A percentile compares a stretch with the other conserved stretches of the same genome.
These are phyloP conservation scores for Pisolithus marmoratus DNA, from an alignment of 768 basidiomycete species.

Conservation along the genomic window DNA sequence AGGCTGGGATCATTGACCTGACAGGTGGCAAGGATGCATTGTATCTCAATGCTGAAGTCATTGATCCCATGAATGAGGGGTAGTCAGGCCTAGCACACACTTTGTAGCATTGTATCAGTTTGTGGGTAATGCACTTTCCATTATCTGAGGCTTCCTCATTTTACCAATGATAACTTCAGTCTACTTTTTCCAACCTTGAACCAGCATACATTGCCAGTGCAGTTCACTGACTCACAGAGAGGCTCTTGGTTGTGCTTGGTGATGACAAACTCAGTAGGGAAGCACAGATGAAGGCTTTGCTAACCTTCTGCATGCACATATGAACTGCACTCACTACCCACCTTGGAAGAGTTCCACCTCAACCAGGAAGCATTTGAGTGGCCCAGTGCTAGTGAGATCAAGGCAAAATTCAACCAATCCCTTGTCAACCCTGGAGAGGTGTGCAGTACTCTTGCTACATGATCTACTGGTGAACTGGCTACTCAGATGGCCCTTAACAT, in stretches of 20 bases:
- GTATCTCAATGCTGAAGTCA: too few species aligned
- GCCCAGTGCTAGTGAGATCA: too few species aligned
- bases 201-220: conserved; percentile 79
- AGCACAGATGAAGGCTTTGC: conserved; percentile 82
- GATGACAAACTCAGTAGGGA: conserved; percentile 67
- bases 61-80: too few species aligned
- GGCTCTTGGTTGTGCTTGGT: conserved; percentile 82
- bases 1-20: too few species aligned
- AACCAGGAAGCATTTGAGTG: conserved; percentile 69
- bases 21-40: too few species aligned
- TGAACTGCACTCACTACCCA: too few species aligned
- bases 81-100: too few species aligned
- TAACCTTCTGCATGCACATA: conserved; percentile 49
- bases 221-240: conserved; percentile 63
- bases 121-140: too few species aligned
- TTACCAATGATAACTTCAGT: conserved; percentile 97
- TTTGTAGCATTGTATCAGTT: too few species aligned
- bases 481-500: conserved; percentile 99
- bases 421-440: conserved; percentile 94
- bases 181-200: too few species aligned
- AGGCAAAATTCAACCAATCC: too few species aligned
- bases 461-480: conserved; percentile 98
- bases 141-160: too few species aligned
- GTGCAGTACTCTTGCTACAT: conserved; percentile 96
- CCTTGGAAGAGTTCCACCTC: conserved; percentile 45